A percentile compares a stretch with the other conserved stretches of the same genome.
Conservation (phyloP, 371 early-diverging fungal species). For the Synchytrium microbalum region DNA sequence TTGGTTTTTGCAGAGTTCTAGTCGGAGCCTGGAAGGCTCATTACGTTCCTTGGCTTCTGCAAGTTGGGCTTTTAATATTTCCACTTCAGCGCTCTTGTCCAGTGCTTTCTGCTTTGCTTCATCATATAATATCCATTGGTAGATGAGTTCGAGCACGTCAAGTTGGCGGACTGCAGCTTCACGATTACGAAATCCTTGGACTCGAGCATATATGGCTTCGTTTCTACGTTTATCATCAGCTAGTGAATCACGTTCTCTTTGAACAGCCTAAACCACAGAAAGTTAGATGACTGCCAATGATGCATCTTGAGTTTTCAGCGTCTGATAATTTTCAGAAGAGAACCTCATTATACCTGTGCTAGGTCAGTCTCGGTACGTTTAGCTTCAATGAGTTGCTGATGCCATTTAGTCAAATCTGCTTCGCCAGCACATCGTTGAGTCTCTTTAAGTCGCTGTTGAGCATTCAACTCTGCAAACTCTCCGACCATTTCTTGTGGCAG, state of each 20-base stretch:
- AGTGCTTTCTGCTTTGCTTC: too few species aligned
- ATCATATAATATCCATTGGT: too few species aligned
- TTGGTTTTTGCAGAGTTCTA: too few species aligned
- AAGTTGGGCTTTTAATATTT: too few species aligned
- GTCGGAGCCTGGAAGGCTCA: too few species aligned
- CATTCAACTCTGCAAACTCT: constrained; percentile 81
- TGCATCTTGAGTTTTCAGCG: too few species aligned
- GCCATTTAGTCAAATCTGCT: constrained; percentile 36
- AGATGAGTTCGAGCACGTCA: background rate
- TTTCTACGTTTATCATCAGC: constrained; percentile 7
- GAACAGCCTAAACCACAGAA: background rate
- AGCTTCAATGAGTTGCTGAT: background rate
- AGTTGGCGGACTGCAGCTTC: constrained; percentile 1
- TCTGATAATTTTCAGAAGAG: too few species aligned
- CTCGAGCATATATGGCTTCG: background rate
- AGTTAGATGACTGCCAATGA: too few species aligned
- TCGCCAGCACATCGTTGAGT: constrained; percentile 73
- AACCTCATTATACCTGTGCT: background rate
- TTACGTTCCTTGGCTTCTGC: too few species aligned
- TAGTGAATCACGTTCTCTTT: background rate
- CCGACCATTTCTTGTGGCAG: constrained; percentile 92
- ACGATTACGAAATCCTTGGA: constrained; percentile 4
- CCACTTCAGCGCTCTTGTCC: too few species aligned
- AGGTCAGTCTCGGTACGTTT: background rate
- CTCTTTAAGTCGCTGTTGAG: constrained; percentile 60